Percentiles rank a stretch among this genome's conserved stretches.
These are phyloP conservation scores for Fomitopsis schrenkii DNA, from an alignment of 1,284 basidiomycete species.

Conservation along the genomic window DNA sequence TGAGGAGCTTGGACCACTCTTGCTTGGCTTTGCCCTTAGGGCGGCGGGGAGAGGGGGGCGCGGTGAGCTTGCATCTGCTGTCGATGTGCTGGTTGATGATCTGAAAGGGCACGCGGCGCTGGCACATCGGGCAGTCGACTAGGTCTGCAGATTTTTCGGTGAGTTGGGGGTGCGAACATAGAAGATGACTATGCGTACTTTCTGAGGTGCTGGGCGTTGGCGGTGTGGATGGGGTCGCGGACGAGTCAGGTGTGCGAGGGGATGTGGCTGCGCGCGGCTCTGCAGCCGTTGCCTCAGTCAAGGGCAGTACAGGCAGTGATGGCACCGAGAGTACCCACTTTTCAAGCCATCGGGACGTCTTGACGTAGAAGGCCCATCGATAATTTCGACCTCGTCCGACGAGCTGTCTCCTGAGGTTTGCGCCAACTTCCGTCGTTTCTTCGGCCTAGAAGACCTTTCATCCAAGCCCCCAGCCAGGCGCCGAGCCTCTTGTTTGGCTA, in stretches of 20 bases:
- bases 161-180: too few species aligned
- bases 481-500: slow-evolving; percentile 6
- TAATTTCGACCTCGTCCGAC: slow-evolving; percentile 12
- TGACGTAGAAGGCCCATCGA: slow-evolving; percentile 9
- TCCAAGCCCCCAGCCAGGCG: background rate
- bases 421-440: slow-evolving; percentile 6
- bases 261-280: background rate
- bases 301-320: background rate
- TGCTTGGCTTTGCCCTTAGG: slow-evolving; percentile 27
- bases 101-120: slow-evolving; percentile 35
- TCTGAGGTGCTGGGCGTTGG: background rate
- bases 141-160: background rate
- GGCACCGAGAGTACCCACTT: background rate
- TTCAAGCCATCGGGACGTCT: slow-evolving; percentile 6
- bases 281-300: background rate
- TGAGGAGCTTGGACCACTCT: slow-evolving; percentile 53
- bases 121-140: slow-evolving; percentile 58
- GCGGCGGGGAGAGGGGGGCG: background rate
- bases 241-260: background rate
- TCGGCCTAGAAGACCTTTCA: background rate
- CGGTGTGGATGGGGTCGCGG: background rate
- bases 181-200: background rate
- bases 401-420: slow-evolving; percentile 5
- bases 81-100: slow-evolving; percentile 62
- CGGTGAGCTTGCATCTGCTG: slow-evolving; percentile 36